Percentiles rank a stretch among this genome's conserved stretches.
phyloP scores from a whole-genome alignment of 1,284 basidiomycete genomes.

The Ganoderma lingzhi region DNA sequence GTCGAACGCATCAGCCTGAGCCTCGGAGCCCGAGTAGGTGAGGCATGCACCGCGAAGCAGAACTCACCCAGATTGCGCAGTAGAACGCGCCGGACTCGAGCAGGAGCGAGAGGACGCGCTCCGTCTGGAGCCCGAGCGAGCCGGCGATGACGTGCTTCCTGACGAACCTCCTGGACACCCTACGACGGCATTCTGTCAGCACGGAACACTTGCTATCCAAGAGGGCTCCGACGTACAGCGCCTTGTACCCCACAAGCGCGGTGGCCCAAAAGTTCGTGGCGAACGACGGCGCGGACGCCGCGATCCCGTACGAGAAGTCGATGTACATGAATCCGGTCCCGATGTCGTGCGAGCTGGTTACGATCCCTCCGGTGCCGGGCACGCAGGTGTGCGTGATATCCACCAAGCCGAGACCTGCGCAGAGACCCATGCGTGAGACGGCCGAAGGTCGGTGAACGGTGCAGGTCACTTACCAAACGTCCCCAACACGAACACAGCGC shows the following conservation, averaged over 20 bases:
- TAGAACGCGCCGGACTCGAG: constrained; percentile 3
- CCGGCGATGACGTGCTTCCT: neutral
- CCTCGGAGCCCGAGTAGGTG: neutral
- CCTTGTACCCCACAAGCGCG: too few species aligned
- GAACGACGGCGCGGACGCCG: too few species aligned
- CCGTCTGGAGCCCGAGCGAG: neutral
- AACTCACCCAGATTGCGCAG: neutral
- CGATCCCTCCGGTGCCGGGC: too few species aligned
- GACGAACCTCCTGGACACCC: neutral
- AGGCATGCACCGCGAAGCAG: neutral
- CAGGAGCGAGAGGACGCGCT: neutral
- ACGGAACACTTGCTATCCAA: too few species aligned
- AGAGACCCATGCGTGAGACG: too few species aligned
- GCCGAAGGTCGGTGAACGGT: neutral
- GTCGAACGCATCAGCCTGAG: neutral
- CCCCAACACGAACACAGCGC: neutral
- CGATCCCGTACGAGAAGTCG: too few species aligned
- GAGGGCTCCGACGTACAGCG: too few species aligned
- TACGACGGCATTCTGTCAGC: neutral
- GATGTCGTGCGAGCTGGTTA: too few species aligned
- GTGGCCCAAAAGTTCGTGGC: too few species aligned
- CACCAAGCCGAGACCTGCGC: too few species aligned
- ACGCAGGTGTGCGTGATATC: too few species aligned
- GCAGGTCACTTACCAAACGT: neutral
- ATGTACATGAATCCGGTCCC: too few species aligned